Evolutionary conservation across 2,329 filamentous ascomycete species (phyloP).

Genomic region (Aspergillus nomiae): DNA sequence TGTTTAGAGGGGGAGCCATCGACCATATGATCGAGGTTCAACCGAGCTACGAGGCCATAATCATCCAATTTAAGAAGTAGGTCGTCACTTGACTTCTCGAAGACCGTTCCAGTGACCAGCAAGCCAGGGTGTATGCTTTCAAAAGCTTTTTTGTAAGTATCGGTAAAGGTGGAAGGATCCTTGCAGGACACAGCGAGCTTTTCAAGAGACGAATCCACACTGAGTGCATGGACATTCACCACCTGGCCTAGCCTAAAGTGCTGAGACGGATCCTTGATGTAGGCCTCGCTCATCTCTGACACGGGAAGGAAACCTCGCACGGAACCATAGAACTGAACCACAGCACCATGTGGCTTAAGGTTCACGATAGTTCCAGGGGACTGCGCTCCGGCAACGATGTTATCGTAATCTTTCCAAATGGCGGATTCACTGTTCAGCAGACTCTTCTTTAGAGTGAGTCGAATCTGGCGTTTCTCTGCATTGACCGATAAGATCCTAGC

Average conservation of each 20-base stretch:
- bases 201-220: constrained; percentile 69
- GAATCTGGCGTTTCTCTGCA: constrained; percentile 72
- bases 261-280: constrained; percentile 82
- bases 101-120: constrained; percentile 74
- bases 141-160: constrained; percentile 73
- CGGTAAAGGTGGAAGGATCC: constrained; percentile 76
- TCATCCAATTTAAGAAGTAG: constrained; percentile 74
- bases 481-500: constrained; percentile 83
- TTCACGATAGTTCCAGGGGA: constrained; percentile 86
- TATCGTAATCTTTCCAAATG: constrained; percentile 77
- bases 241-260: constrained; percentile 92
- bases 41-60: constrained; percentile 72
- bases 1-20: constrained; percentile 83
- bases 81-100: constrained; percentile 77
- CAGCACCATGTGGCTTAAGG: constrained; percentile 74
- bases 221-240: constrained; percentile 84
- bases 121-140: constrained; percentile 72
- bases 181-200: constrained; percentile 91
- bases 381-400: constrained; percentile 72
- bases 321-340: constrained; percentile 87
- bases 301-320: constrained; percentile 87
- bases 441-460: constrained; percentile 91
- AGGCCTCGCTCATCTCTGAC: constrained; percentile 97
- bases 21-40: constrained; percentile 77
- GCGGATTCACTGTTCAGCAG: constrained; percentile 84